A percentile compares a stretch with the other conserved stretches of the same genome.
Evolutionary conservation across 2,329 filamentous ascomycete species (phyloP).

Genomic region (Aspergillus sp.): DNA sequence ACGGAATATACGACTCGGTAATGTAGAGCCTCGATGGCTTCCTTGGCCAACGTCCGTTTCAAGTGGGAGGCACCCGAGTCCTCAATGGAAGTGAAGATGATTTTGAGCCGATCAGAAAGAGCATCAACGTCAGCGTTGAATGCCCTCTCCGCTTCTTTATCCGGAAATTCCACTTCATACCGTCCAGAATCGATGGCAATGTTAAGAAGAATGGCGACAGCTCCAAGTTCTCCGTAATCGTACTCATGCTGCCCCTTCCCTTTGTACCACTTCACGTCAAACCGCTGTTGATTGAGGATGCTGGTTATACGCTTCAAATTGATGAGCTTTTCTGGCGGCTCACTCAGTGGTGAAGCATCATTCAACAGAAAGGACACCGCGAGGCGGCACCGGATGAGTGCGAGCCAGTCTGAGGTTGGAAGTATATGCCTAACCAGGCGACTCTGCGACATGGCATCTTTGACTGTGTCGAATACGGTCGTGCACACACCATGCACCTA

Average conservation of each 20-base stretch:
- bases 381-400: conserved; percentile 45
- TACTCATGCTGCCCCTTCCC: conserved; percentile 28
- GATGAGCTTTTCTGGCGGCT: conserved; percentile 29
- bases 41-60: conserved; percentile 74
- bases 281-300: conserved; percentile 33
- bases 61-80: conserved; percentile 74
- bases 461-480: conserved; percentile 37
- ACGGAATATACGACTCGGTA: conserved; percentile 72
- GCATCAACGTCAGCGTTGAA: conserved; percentile 75
- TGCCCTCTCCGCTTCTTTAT: conserved; percentile 41
- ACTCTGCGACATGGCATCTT: conserved; percentile 41
- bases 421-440: conserved; percentile 44
- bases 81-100: conserved; percentile 63
- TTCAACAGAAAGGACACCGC: conserved; percentile 39
- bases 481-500: conserved; percentile 35
- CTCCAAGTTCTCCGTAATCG: conserved; percentile 69
- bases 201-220: conserved; percentile 69
- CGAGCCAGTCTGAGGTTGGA: conserved; percentile 39
- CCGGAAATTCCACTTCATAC: conserved; percentile 33
- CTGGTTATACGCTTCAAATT: conserved; percentile 34
- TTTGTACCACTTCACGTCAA: conserved; percentile 34
- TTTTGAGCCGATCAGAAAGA: conserved; percentile 62
- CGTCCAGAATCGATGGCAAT: conserved; percentile 70
- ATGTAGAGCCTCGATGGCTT: conserved; percentile 71
- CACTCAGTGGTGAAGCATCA: conserved; percentile 30